Percentiles rank a stretch among this genome's conserved stretches.
Evolutionary conservation across 352 stramenopile genomes (phyloP).

Genomic region (Plasmopara viticola): DNA sequence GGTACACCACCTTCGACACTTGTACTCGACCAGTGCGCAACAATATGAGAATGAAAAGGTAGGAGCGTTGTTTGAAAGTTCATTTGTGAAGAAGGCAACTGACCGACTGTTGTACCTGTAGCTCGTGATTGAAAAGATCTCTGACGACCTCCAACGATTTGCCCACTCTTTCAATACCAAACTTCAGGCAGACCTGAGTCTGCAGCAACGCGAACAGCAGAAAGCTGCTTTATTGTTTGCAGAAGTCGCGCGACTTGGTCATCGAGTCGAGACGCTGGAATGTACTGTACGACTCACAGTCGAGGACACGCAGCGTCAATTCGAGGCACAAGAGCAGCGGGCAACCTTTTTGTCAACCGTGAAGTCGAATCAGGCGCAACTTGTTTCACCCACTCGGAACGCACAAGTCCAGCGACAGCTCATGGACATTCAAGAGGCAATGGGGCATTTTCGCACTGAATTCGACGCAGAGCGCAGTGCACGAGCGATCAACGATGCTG

Average conservation of each 20-base stretch:
- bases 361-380: conserved; percentile 32
- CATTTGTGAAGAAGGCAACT: not conserved
- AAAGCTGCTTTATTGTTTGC: conserved; percentile 66
- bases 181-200: conserved; percentile 39
- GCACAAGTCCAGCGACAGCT: conserved; percentile 27
- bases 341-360: conserved; percentile 19
- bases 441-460: conserved; percentile 44
- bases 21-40: conserved; percentile 50
- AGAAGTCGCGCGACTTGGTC: conserved; percentile 46
- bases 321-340: conserved; percentile 46
- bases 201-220: conserved; percentile 59
- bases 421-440: conserved; percentile 28
- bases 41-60: conserved; percentile 56
- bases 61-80: not conserved
- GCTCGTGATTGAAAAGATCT: conserved; percentile 20
- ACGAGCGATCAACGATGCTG: conserved; percentile 39
- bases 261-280: conserved; percentile 41
- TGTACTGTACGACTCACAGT: conserved; percentile 18
- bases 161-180: conserved; percentile 50
- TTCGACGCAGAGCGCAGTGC: conserved; percentile 52
- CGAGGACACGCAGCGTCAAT: conserved; percentile 31
- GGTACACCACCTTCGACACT: conserved; percentile 42
- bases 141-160: conserved; percentile 53
- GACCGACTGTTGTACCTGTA: conserved; percentile 2
- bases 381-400: conserved; percentile 9